Base-by-base conservation (phyloP, 192 early-diverging fungal genomes). In the Coemansia javaensis region DNA sequence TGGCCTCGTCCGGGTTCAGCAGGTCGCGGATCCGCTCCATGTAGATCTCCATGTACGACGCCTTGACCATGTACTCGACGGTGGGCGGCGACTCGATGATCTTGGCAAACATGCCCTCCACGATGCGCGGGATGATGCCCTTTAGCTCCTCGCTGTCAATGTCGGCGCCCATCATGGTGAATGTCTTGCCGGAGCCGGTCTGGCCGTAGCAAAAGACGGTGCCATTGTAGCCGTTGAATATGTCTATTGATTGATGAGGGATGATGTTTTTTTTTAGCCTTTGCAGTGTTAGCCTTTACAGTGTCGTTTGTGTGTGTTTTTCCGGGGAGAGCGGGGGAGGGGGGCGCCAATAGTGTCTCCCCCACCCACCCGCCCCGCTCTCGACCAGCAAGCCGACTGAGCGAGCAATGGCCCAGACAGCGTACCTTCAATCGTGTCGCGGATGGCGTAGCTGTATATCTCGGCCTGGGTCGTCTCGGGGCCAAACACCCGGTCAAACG, bases 21-120 rank as follows among this genome's bases (percentile, higher is more conserved):
- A 99, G 65, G 81, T 99, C 97, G 48, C 94, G 81, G 50, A 99
- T 91, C 63, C 88, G 90, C 57, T 99, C 97, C 95, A 98, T 99
- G 78, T 99, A 99, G 56, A 99, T 97, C 82, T 99, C 97, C 94
- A 99, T 97, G 75, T 87, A 99, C n/a, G 93, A 96, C 4, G 93
- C 89, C 58, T 94, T 90, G 53, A 99, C 95, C 15, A 94, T 97
- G 73, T 97, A 99, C 75, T 98, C 95, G 55, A 97, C 79, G 32
- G 87, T 93, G 5, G 86, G 76, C 38, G 97, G 94, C 10, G 94
- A 88, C 16, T 82, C 85, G 73, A 88, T 73, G 59, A 99, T 99
- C 40, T 87, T 88, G 15, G 78, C 79, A 55, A 99, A 99, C 41
- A 99, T 90, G 60, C 84, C 86, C 63, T 96, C 92, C 21, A 97